phyloP scores from a whole-genome alignment of 1,284 basidiomycete genomes.

The Singerocomus inundabilis region DNA sequence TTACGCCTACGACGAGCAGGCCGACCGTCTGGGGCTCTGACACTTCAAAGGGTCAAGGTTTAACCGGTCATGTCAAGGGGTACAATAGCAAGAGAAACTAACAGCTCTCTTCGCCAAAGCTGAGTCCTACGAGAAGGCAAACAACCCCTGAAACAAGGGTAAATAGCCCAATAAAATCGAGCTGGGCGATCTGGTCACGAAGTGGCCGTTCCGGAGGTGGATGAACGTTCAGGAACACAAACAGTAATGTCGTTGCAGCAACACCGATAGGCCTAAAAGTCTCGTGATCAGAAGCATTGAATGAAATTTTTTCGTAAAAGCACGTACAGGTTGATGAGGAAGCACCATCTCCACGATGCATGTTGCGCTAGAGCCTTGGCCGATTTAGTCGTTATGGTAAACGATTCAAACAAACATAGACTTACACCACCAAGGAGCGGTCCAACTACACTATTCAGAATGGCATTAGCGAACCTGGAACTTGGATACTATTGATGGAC shows the following conservation, averaged over 20 bases:
- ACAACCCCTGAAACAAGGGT: slow-evolving; percentile 74
- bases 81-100: slow-evolving; percentile 22
- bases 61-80: neutral
- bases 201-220: slow-evolving; percentile 61
- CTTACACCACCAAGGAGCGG: slow-evolving; percentile 39
- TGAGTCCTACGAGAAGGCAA: slow-evolving; percentile 81
- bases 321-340: slow-evolving; percentile 69
- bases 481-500: slow-evolving; percentile 6
- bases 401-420: neutral
- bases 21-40: slow-evolving; percentile 60
- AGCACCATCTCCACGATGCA: slow-evolving; percentile 42
- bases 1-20: slow-evolving; percentile 67
- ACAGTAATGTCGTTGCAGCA: slow-evolving; percentile 66
- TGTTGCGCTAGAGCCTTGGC: slow-evolving; percentile 41
- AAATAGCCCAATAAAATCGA: slow-evolving; percentile 75
- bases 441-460: slow-evolving; percentile 39
- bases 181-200: slow-evolving; percentile 58
- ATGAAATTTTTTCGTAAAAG: neutral
- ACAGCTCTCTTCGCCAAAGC: slow-evolving; percentile 69
- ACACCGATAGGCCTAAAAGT: slow-evolving; percentile 75
- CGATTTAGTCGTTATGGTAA: slow-evolving; percentile 1
- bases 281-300: slow-evolving; percentile 36
- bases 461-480: neutral
- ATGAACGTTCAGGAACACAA: slow-evolving; percentile 84
- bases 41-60: slow-evolving; percentile 25